These are phyloP conservation scores for Stachybotrys elegans DNA, from an alignment of 2,329 filamentous ascomycete genomes.

Conservation along the genomic window DNA sequence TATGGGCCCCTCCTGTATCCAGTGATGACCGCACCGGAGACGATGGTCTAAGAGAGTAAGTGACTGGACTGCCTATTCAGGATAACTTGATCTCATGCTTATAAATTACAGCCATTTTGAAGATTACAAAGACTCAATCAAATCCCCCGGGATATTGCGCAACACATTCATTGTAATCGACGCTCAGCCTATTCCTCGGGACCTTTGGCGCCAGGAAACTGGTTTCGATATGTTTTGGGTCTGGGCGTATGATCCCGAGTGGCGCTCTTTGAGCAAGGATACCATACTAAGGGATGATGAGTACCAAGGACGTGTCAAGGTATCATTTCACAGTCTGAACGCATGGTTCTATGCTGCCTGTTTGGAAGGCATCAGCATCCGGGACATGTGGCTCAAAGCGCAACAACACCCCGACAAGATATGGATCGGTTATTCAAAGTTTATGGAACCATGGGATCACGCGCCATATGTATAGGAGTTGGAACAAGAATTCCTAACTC, in stretches of 20 bases:
- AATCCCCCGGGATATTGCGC: too few species aligned
- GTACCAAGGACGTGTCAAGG: conserved; percentile 12
- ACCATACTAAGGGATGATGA: conserved; percentile 2
- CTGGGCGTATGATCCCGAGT: conserved; percentile 16
- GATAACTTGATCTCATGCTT: too few species aligned
- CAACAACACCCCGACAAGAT: conserved; percentile 9
- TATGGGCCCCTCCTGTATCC: conserved; percentile 3
- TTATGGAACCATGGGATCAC: conserved; percentile 12
- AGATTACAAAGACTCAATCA: too few species aligned
- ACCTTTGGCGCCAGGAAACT: conserved; percentile 4
- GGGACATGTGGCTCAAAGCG: conserved; percentile 14
- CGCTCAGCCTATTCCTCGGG: conserved; percentile 2
- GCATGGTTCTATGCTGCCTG: conserved; percentile 16
- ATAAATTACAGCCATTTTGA: too few species aligned
- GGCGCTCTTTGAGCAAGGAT: conserved; percentile 10
- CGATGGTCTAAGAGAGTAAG: too few species aligned
- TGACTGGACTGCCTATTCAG: too few species aligned
- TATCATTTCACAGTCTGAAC: conserved; percentile 4
- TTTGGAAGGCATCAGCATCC: conserved; percentile 11
- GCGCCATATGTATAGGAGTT: conserved; percentile 9
- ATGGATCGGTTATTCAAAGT: conserved; percentile 12
- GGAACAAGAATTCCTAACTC: too few species aligned
- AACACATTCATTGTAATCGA: conserved; percentile 12
- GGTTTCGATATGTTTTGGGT: conserved; percentile 10
- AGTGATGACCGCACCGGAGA: too few species aligned